Conservation (phyloP, 345 rosid species). For the Rubroshorea leprosula region DNA sequence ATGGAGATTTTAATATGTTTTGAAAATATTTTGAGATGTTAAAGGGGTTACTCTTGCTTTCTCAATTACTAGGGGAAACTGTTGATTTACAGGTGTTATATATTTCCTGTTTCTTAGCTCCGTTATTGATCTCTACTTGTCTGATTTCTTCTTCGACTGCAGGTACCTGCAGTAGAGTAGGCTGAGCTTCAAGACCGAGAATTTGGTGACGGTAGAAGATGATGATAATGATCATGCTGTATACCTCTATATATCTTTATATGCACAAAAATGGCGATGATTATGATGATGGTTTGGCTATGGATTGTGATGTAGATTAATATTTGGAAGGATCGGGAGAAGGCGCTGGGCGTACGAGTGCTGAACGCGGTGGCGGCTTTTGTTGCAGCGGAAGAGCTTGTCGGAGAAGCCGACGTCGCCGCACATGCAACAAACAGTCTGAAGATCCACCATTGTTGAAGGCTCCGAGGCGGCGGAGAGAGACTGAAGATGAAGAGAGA, state of each 20-base stretch:
- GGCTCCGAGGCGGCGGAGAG: slow-evolving; percentile 5
- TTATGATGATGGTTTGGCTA: no score
- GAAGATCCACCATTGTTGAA: slow-evolving; percentile 63
- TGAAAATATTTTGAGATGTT: no score
- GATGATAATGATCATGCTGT: no score
- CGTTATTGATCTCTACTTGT: neutral
- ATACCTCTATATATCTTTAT: no score
- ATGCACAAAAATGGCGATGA: no score
- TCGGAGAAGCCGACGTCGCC: slow-evolving; percentile 91
- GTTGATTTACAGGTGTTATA: no score
- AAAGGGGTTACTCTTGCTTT: no score
- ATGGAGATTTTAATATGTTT: no score
- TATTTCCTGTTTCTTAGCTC: neutral
- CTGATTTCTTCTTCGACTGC: slow-evolving; percentile 12
- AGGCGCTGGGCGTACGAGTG: slow-evolving; percentile 55
- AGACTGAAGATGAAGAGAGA: neutral
- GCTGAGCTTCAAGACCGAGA: slow-evolving; percentile 98
- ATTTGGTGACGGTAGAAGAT: slow-evolving; percentile 98
- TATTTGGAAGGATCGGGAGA: no score
- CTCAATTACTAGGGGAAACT: no score
- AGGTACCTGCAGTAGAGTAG: slow-evolving; percentile 95
- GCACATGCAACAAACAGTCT: slow-evolving; percentile 77
- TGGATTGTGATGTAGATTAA: no score
- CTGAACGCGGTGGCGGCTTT: slow-evolving; percentile 73
- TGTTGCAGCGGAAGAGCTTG: slow-evolving; percentile 83